Conservation (phyloP, 2,329 filamentous ascomycete genomes). For the Colletotrichum acutatum region DNA sequence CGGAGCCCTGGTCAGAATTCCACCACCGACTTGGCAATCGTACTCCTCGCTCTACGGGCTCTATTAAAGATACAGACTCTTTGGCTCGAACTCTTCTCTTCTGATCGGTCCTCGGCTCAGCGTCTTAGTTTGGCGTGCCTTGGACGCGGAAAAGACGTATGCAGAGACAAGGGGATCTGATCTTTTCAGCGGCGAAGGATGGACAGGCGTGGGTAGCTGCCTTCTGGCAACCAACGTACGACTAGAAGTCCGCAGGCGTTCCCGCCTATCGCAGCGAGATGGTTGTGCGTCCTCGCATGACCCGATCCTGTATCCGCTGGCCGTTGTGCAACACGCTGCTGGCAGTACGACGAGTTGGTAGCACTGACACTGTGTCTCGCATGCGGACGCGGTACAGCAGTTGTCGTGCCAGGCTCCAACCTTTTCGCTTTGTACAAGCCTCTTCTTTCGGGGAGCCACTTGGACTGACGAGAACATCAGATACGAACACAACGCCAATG, state of each 20-base stretch:
- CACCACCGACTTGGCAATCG: conserved; percentile 7
- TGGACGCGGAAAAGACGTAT: not conserved
- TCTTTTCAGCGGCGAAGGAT: conserved; percentile 5
- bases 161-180: conserved; percentile 14
- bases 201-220: conserved; percentile 47
- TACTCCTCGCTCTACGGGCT: conserved; percentile 1
- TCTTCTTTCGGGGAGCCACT: conserved; percentile 18
- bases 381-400: conserved; percentile 50
- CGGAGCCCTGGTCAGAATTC: conserved; percentile 1
- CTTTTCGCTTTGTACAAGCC: conserved; percentile 37
- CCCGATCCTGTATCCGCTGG: conserved; percentile 53
- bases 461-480: conserved; percentile 50
- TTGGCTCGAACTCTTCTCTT: conserved; percentile 2
- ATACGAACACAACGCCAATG: conserved; percentile 65
- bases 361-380: conserved; percentile 45
- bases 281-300: conserved; percentile 47
- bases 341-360: conserved; percentile 55
- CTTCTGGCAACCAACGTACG: conserved; percentile 47
- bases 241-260: conserved; percentile 46
- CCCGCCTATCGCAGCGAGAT: conserved; percentile 47
- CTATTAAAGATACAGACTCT: not conserved
- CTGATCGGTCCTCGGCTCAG: conserved; percentile 4
- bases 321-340: conserved; percentile 56
- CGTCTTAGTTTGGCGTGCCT: not conserved
- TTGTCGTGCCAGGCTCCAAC: conserved; percentile 46